phyloP scores from a whole-genome alignment of 768 basidiomycete species.

The Sutorius australiensis region DNA sequence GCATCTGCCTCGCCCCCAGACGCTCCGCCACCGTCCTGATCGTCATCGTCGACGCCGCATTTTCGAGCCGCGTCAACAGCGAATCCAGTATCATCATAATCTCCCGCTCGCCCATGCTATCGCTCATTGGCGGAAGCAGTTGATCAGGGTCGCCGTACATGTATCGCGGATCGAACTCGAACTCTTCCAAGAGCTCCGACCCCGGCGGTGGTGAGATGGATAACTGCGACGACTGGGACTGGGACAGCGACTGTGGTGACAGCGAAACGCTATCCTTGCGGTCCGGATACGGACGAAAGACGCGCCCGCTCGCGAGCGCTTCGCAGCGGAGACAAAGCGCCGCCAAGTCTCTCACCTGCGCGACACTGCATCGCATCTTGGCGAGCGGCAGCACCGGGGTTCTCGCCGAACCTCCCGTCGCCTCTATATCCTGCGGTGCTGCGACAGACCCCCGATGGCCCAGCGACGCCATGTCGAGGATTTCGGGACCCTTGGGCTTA shows the following conservation, averaged over 20 bases:
- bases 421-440: slow-evolving; percentile 61
- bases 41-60: slow-evolving; percentile 46
- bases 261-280: slow-evolving; percentile 29
- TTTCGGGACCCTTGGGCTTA: slow-evolving; percentile 91
- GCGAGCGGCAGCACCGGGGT: slow-evolving; percentile 13
- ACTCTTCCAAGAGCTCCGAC: slow-evolving; percentile 20
- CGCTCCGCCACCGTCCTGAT: slow-evolving; percentile 10
- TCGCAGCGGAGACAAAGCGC: slow-evolving; percentile 76
- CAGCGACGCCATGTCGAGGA: slow-evolving; percentile 79
- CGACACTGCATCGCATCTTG: slow-evolving; percentile 64
- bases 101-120: slow-evolving; percentile 69
- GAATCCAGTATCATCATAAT: slow-evolving; percentile 74
- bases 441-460: slow-evolving; percentile 75
- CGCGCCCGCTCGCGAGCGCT: slow-evolving; percentile 58
- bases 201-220: background rate
- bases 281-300: slow-evolving; percentile 48
- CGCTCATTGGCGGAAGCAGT: slow-evolving; percentile 64
- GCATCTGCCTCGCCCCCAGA: slow-evolving; percentile 34
- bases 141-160: slow-evolving; percentile 59
- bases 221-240: slow-evolving; percentile 4
- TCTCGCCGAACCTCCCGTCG: slow-evolving; percentile 27
- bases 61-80: slow-evolving; percentile 70
- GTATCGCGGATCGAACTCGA: slow-evolving; percentile 31
- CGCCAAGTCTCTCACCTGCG: slow-evolving; percentile 71
- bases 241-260: slow-evolving; percentile 3